phyloP scores from a whole-genome alignment of 2,329 filamentous ascomycete genomes.

The Helotiales sp. region DNA sequence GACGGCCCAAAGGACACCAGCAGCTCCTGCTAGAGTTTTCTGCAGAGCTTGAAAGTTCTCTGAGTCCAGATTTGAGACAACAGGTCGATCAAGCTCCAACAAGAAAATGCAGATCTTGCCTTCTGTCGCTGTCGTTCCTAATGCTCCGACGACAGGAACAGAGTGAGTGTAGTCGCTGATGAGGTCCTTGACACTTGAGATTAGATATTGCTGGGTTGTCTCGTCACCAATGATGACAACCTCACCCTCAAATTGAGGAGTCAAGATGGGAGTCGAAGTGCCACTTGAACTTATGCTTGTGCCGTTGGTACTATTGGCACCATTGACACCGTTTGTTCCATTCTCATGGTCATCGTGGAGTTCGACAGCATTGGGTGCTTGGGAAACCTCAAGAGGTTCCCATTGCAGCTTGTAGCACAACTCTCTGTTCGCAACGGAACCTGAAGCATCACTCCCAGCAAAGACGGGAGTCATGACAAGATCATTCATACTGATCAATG shows the following conservation, averaged over 20 bases:
- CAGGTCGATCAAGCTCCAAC: conserved; percentile 41
- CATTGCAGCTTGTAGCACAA: conserved; percentile 50
- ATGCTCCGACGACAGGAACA: conserved; percentile 33
- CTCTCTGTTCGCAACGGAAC: conserved; percentile 36
- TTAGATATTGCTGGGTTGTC: conserved; percentile 33
- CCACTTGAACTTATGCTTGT: conserved; percentile 2
- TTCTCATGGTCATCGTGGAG: not conserved
- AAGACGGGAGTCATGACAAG: conserved; percentile 43
- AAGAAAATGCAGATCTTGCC: conserved; percentile 45
- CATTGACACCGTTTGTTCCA: not conserved
- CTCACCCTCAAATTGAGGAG: conserved; percentile 27
- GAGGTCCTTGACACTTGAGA: conserved; percentile 38
- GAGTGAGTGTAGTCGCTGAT: conserved; percentile 37
- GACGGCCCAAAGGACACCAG: conserved; percentile 50
- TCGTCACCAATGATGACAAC: conserved; percentile 43
- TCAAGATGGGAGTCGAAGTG: not conserved
- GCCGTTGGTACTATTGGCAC: not conserved
- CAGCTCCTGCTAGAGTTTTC: conserved; percentile 38
- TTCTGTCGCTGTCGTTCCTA: conserved; percentile 33
- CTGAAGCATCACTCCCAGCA: conserved; percentile 34
- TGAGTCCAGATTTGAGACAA: conserved; percentile 42
- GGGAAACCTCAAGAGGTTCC: conserved; percentile 37
- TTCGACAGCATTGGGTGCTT: not conserved
- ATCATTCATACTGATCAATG: conserved; percentile 39
- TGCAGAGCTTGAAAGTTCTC: conserved; percentile 44